phyloP scores from a whole-genome alignment of 2,329 filamentous ascomycete genomes.

The Diaporthe citrichinensis region DNA sequence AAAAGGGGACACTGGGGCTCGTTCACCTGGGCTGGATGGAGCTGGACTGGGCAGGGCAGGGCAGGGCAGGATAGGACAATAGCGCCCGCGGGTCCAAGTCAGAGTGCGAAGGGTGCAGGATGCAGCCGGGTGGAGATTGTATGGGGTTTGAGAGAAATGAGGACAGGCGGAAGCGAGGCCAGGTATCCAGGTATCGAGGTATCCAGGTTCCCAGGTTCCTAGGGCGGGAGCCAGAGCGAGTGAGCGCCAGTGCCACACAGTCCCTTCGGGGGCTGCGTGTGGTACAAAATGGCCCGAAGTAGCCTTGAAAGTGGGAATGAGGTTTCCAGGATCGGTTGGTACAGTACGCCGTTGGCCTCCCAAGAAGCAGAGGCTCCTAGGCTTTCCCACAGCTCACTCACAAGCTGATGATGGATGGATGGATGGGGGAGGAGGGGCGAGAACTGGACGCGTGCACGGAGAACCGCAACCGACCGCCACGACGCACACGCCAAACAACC shows the following conservation, averaged over 20 bases:
- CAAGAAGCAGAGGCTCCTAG: not conserved
- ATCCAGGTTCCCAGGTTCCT: constrained; percentile 4
- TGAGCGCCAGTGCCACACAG: constrained; percentile 17
- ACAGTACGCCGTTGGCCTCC: constrained; percentile 22
- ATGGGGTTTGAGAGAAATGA: constrained; percentile 44
- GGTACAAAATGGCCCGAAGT: constrained; percentile 21
- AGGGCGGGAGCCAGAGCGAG: constrained; percentile 22
- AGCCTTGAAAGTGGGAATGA: constrained; percentile 30
- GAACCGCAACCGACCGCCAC: constrained; percentile 20
- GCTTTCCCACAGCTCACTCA: too few relatives aligned
- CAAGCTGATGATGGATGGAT: not conserved
- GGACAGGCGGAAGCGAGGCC: constrained; percentile 45
- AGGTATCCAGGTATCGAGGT: constrained; percentile 38
- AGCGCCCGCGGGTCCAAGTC: constrained; percentile 31
- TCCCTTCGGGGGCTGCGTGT: constrained; percentile 1
- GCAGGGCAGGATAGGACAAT: constrained; percentile 14
- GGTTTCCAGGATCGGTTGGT: constrained; percentile 8
- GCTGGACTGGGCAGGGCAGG: constrained; percentile 20
- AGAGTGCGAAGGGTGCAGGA: constrained; percentile 41
- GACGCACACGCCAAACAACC: constrained; percentile 20
- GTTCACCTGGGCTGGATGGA: constrained; percentile 32
- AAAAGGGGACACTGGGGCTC: constrained; percentile 44
- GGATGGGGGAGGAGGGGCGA: not conserved
- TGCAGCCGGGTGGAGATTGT: constrained; percentile 45
- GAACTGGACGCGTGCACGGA: constrained; percentile 9